Evolutionary conservation across 2,329 filamentous ascomycete species (phyloP), one percentile per base, ranked within the genome.

Genomic region (Grosmannia serpens): DNA sequence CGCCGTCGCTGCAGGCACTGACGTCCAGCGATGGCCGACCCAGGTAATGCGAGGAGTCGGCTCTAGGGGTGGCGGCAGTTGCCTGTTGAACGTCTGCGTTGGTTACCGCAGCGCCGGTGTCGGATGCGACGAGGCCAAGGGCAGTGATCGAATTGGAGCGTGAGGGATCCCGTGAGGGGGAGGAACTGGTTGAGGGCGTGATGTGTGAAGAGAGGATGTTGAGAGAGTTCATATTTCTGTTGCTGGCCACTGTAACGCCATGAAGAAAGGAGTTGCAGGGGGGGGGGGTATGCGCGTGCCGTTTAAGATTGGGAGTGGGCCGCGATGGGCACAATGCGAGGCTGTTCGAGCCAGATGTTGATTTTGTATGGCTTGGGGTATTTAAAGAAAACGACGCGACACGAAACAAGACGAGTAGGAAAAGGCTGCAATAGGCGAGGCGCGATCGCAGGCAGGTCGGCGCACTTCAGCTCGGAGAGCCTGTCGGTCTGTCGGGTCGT

Each of bases 121-220:
- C 73, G 59, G 75, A 70, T 59, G 74, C 68, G 62, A 77, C 70
- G 55, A 80, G 68, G 62, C 76, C 74, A 61, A 83, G 70, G 61
- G 77, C 78, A 65, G 75, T 75, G 66, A 84, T 74, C 31, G 83
- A 85, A 70, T 84, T 85, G 62, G 81, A 80, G 70, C 82, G 78
- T 60, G 82, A 79, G 58, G 81, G 77, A 51, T 71, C 69, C 38
- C 81, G 77, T 65, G 77, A 83, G 60, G 81, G 74, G 58, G 82
- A 72, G 64, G 83, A 80, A 67, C 83, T 84, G 60, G 81, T 73
- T 57, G 82, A 72, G 65, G 83, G 81, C 66, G 83, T 84, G 71
- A 91, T 88, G 75, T 88, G 86, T 71, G 89, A 85, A 69, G 90
- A 94, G 72, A 96, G 84, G 72, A 96, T 89, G 77, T 94, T 95